Conservation (phyloP, 495 filamentous ascomycete species). For the Penicillium turbatum region DNA sequence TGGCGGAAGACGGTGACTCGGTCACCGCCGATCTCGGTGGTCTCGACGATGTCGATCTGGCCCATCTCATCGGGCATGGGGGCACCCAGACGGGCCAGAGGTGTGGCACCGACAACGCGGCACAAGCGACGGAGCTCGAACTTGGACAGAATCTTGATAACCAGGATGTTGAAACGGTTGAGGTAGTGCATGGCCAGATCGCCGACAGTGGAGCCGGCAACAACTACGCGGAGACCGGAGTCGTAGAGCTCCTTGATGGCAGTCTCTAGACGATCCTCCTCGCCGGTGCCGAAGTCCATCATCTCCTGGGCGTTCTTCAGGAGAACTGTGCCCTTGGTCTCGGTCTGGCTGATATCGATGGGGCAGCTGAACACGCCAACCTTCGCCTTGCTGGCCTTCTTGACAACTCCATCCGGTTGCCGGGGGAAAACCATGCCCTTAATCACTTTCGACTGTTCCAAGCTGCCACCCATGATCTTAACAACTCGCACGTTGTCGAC, state of each 20-base stretch:
- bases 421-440: conserved; percentile 98
- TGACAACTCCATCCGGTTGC: conserved; percentile 84
- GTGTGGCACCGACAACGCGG: conserved; percentile 93
- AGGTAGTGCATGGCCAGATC: conserved; percentile 97
- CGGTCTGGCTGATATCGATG: conserved; percentile 92
- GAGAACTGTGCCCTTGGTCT: conserved; percentile 99
- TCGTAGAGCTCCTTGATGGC: conserved; percentile 94
- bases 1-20: conserved; percentile 98
- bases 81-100: conserved; percentile 88
- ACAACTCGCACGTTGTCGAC: conserved; percentile 99
- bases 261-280: conserved; percentile 85
- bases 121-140: conserved; percentile 92
- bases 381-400: conserved; percentile 88
- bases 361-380: conserved; percentile 96
- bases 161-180: conserved; percentile 90
- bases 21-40: conserved; percentile 96
- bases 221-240: conserved; percentile 83
- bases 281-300: conserved; percentile 95
- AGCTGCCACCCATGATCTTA: conserved; percentile 97
- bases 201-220: conserved; percentile 86
- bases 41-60: conserved; percentile 90
- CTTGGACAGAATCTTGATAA: conserved; percentile 97
- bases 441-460: conserved; percentile 89
- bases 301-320: conserved; percentile 97
- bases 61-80: conserved; percentile 99